Evolutionary conservation across 2,329 filamentous ascomycete species (phyloP).

Genomic region (Talaromyces marneffei): DNA sequence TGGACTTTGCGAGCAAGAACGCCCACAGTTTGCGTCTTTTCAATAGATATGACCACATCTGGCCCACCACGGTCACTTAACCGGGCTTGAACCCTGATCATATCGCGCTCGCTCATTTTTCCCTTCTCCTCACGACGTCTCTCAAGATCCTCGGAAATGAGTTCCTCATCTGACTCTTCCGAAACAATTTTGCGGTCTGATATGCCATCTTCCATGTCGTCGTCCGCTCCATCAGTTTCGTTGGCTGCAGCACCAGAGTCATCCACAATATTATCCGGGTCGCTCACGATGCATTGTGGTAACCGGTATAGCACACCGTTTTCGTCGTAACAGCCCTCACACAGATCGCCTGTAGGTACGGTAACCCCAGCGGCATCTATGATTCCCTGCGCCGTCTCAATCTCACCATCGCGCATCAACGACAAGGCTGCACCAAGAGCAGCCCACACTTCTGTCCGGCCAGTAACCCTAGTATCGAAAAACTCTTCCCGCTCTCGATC

Average conservation of each 20-base stretch:
- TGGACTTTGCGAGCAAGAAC: slow-evolving; percentile 58
- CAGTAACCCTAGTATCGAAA: slow-evolving; percentile 83
- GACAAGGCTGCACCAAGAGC: slow-evolving; percentile 64
- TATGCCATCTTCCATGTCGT: slow-evolving; percentile 24
- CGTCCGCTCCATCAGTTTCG: slow-evolving; percentile 20
- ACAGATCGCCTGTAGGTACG: slow-evolving; percentile 65
- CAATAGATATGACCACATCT: slow-evolving; percentile 57
- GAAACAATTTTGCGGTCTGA: slow-evolving; percentile 32
- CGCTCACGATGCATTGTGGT: slow-evolving; percentile 62
- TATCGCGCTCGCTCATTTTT: slow-evolving; percentile 52
- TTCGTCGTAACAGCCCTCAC: slow-evolving; percentile 66
- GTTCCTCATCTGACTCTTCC: slow-evolving; percentile 36
- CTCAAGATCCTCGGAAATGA: slow-evolving; percentile 34
- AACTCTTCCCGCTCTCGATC: slow-evolving; percentile 71
- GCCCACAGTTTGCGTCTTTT: slow-evolving; percentile 58
- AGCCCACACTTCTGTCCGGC: slow-evolving; percentile 72
- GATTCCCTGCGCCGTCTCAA: slow-evolving; percentile 71
- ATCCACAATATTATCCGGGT: slow-evolving; percentile 54
- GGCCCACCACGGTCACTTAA: slow-evolving; percentile 59
- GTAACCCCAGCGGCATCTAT: slow-evolving; percentile 72
- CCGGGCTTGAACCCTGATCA: slow-evolving; percentile 55
- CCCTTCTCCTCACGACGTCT: slow-evolving; percentile 53
- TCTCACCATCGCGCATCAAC: slow-evolving; percentile 57
- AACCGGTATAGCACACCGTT: slow-evolving; percentile 65
- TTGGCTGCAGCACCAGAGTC: slow-evolving; percentile 20